Conservation (phyloP, 176 grass and related monocot species). For the Oryza officinalis region DNA sequence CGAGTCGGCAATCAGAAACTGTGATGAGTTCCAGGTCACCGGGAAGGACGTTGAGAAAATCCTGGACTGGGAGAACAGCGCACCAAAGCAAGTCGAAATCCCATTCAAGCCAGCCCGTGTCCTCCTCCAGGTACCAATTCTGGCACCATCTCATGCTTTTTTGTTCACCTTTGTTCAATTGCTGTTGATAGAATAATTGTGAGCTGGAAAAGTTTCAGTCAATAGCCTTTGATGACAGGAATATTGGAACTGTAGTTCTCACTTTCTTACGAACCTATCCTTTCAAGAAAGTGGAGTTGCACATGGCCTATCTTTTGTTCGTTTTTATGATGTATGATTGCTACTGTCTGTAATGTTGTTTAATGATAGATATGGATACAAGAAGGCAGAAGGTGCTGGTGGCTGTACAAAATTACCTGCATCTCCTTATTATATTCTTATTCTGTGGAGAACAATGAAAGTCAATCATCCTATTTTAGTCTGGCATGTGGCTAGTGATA, state of each 20-base stretch:
- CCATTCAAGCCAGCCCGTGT: slow-evolving; percentile 97
- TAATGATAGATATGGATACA: not conserved
- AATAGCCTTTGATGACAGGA: slow-evolving; percentile 39
- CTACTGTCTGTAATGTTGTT: slow-evolving; percentile 19
- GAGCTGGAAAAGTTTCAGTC: slow-evolving; percentile 33
- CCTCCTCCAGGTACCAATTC: slow-evolving; percentile 71
- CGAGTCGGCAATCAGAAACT: slow-evolving; percentile 94
- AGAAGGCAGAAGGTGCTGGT: slow-evolving; percentile 26
- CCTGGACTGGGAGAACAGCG: slow-evolving; percentile 84
- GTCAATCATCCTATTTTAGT: slow-evolving; percentile 26
- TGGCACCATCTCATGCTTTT: not conserved
- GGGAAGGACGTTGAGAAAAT: slow-evolving; percentile 95
- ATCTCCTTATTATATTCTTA: not conserved
- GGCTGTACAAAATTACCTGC: slow-evolving; percentile 26
- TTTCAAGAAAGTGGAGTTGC: slow-evolving; percentile 41
- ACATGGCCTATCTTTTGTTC: slow-evolving; percentile 1
- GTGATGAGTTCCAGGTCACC: slow-evolving; percentile 95
- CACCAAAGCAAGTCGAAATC: slow-evolving; percentile 89
- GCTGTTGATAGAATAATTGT: slow-evolving; percentile 32
- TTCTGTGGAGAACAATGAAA: not conserved
- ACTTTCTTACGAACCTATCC: slow-evolving; percentile 20
- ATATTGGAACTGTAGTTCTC: slow-evolving; percentile 41
- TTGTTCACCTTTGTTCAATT: slow-evolving; percentile 16
- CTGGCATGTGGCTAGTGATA: slow-evolving; percentile 20
- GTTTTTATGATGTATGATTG: slow-evolving; percentile 31